Evolutionary conservation across 495 filamentous ascomycete genomes (phyloP).

Genomic region (Penicillium roqueforti): DNA sequence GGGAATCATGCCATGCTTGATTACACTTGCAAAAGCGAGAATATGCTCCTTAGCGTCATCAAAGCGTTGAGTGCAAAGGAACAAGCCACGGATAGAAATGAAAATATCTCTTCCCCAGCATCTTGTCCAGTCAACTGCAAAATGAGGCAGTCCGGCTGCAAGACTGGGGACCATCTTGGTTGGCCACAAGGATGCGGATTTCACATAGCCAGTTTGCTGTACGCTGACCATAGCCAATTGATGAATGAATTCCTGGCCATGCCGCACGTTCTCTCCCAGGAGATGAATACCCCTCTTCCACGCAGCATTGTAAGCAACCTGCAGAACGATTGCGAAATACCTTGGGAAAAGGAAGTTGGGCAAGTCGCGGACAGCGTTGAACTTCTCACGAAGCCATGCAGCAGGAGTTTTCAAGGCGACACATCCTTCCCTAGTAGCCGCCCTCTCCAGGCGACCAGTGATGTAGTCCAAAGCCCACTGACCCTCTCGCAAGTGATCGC

Average conservation of each 20-base stretch:
- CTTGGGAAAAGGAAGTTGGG: conserved; percentile 87
- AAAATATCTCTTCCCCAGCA: conserved; percentile 98
- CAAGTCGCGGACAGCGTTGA: conserved; percentile 74
- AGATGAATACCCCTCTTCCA: conserved; percentile 73
- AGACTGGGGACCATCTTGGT: conserved; percentile 77
- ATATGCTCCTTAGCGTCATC: conserved; percentile 91
- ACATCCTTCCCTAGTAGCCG: conserved; percentile 57
- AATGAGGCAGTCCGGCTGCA: conserved; percentile 93
- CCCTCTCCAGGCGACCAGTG: conserved; percentile 68
- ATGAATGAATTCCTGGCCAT: conserved; percentile 80
- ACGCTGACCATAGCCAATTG: conserved; percentile 83
- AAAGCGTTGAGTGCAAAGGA: conserved; percentile 82
- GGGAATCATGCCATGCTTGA: conserved; percentile 99
- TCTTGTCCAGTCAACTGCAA: conserved; percentile 87
- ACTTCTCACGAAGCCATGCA: conserved; percentile 76
- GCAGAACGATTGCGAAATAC: conserved; percentile 86
- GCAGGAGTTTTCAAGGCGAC: conserved; percentile 58
- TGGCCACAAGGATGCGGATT: conserved; percentile 86
- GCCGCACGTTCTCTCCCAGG: conserved; percentile 68
- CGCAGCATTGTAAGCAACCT: conserved; percentile 80
- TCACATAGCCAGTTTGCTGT: conserved; percentile 83
- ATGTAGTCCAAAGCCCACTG: conserved; percentile 95
- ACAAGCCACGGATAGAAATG: conserved; percentile 87
- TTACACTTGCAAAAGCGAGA: conserved; percentile 87
- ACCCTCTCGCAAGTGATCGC: conserved; percentile 85